phyloP scores from a whole-genome alignment of 2,329 filamentous ascomycete species.

The Colletotrichum abscissum region DNA sequence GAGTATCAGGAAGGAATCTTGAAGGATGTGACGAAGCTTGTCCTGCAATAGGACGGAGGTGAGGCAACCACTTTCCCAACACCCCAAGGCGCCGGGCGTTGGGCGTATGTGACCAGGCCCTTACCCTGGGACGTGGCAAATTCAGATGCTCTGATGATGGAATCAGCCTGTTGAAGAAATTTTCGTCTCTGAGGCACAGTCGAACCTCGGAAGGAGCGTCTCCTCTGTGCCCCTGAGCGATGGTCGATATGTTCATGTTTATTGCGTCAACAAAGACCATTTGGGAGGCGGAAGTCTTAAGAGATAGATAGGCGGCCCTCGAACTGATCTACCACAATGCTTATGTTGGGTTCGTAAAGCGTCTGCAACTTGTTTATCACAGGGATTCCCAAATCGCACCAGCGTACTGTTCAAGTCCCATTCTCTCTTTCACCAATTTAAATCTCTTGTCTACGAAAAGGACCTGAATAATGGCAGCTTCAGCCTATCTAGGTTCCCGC shows the following conservation, averaged over 20 bases:
- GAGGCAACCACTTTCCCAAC: background rate
- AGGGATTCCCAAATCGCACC: background rate
- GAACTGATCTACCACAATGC: background rate
- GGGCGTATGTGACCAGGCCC: background rate
- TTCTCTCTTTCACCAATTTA: background rate
- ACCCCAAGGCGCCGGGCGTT: background rate
- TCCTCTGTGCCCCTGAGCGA: no score
- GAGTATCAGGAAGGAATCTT: background rate
- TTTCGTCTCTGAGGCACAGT: background rate
- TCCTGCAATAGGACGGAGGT: background rate
- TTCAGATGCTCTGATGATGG: background rate
- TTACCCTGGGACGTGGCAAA: background rate
- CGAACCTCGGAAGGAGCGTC: background rate
- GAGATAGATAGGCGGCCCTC: background rate
- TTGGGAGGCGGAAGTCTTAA: background rate
- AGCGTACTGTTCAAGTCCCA: background rate
- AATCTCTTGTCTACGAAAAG: background rate
- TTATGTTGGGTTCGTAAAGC: background rate
- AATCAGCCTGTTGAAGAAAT: background rate
- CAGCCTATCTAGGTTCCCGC: no score
- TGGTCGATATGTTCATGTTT: background rate
- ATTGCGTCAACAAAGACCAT: no score
- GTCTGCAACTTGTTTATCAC: background rate
- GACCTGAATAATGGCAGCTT: background rate
- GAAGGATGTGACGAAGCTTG: background rate